A percentile compares a stretch with the other conserved stretches of the same genome.
phyloP scores from a whole-genome alignment of 495 filamentous ascomycete genomes.

The Talaromyces liani region DNA sequence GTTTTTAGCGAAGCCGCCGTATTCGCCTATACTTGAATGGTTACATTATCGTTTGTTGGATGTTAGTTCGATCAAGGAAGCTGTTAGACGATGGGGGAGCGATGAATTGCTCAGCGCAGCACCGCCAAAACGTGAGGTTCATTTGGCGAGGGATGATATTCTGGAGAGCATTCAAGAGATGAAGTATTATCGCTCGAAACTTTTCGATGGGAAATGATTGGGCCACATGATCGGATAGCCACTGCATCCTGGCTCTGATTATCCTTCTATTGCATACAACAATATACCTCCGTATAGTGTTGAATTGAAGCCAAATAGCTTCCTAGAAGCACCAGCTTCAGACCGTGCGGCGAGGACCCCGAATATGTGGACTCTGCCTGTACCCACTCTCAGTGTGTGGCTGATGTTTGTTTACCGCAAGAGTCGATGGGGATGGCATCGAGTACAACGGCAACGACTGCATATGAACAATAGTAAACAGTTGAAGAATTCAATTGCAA shows the following conservation, averaged over 20 bases:
- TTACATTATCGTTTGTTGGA: slow-evolving; percentile 88
- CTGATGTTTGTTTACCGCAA: not conserved
- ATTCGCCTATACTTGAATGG: slow-evolving; percentile 60
- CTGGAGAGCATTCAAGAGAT: slow-evolving; percentile 92
- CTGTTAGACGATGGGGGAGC: slow-evolving; percentile 70
- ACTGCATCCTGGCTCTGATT: not conserved
- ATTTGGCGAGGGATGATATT: slow-evolving; percentile 85
- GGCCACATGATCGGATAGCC: not conserved
- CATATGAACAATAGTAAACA: not conserved
- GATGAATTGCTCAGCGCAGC: slow-evolving; percentile 46
- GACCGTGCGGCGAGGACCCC: not conserved
- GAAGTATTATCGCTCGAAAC: slow-evolving; percentile 56
- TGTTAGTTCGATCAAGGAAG: slow-evolving; percentile 87
- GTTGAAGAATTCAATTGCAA: not conserved
- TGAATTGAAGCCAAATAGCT: not conserved
- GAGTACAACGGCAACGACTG: not conserved
- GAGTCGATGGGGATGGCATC: not conserved
- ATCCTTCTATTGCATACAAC: not conserved
- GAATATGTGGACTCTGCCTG: not conserved
- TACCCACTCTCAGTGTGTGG: not conserved
- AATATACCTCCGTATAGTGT: not conserved
- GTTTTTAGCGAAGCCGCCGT: slow-evolving; percentile 71
- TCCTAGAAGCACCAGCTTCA: not conserved
- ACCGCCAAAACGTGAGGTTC: slow-evolving; percentile 66
- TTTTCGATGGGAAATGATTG: slow-evolving; percentile 20